Evolutionary conservation across 2,329 filamentous ascomycete genomes (phyloP), one percentile per base, ranked within the genome.

Genomic region (Calonectria montana): DNA sequence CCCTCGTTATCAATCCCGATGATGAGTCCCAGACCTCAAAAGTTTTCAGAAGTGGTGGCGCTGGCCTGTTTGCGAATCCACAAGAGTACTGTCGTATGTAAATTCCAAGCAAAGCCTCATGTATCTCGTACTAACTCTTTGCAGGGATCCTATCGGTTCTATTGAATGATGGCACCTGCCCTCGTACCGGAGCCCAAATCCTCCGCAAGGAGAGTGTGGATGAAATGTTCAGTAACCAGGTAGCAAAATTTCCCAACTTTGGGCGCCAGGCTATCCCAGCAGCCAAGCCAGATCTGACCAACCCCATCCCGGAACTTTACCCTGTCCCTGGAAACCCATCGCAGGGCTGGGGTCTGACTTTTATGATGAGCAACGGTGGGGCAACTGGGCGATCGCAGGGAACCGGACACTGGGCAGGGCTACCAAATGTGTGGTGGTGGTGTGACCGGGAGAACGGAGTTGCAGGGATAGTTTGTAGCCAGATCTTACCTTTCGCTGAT

Each of bases 351-450:
- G 91, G 91, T 0, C 81, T 93, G 37, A 88, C 86, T 0, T 90
- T 91, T 61, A 88, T 91, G 86, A 80, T 91, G 15, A 88, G 81
- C 18, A 79, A 82, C 23, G 85, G 86, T 0, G 86, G 86, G 0
- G 75, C 80, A 1, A 90, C 90, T 3, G 90, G 91, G 0, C 84
- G 90, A 10, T 88, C 88, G 0, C 80, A 74, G 2, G 83, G 84
- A 2, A 91, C 89, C 0, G 87, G 76, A 0, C 86, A 84, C 77
- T 93, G 91, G 91, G 88, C 88, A 2, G 91, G 91, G 0, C 75
- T 92, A 35, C 80, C 89, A 4, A 93, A 92, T 78, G 75, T 89
- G 37, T 92, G 85, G 77, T 93, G 90, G 90, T 93, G 90, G 90
- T 84, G 84, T 39, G 91, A 93, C 80, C 82, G 89, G 8, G 89